Base-by-base conservation (phyloP, 139 green algal species). In the Chlamydomonas urium region DNA sequence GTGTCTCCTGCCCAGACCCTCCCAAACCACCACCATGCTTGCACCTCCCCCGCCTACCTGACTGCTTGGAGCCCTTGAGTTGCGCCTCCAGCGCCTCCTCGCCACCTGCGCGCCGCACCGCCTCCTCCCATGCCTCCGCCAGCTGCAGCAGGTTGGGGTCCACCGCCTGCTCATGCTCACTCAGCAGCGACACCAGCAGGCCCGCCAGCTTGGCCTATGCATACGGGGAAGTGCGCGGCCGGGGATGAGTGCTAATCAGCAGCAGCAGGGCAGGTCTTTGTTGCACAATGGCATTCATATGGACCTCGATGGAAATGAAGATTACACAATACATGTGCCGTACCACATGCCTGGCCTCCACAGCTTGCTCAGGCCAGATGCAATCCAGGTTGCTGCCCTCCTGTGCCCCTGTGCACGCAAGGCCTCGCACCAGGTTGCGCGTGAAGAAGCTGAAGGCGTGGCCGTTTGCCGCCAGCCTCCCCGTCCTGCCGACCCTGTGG, bases 371-470 rank as follows among this genome's bases (percentile, higher is more conserved):
- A n/a, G n/a, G n/a, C n/a, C n/a, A n/a, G n/a, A n/a, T n/a, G n/a
- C n/a, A n/a, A n/a, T n/a, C n/a, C n/a, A n/a, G n/a, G n/a, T n/a
- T n/a, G n/a, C n/a, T n/a, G n/a, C n/a, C n/a, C n/a, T n/a, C n/a
- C n/a, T n/a, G n/a, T n/a, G n/a, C n/a, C n/a, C n/a, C n/a, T n/a
- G n/a, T n/a, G n/a, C n/a, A n/a, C n/a, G n/a, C n/a, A n/a, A n/a
- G n/a, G n/a, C n/a, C 19, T 56, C 79, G 26, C 75, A 86, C 85
- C 76, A 91, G 69, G 61, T 87, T 88, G 38, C 89, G 80, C 0
- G 90, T 96, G 92, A 81, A 98, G 96, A 81, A 98, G 96, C 59
- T 75, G 89, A 72, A 85, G 10, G 91, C 88, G 45, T 97, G 92
- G 31, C 95, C 95, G 36, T 83, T 80, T 14, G 83, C 81, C 29